phyloP scores from a whole-genome alignment of 2,329 filamentous ascomycete species.

The Aspergillus fumigatiaffinis region DNA sequence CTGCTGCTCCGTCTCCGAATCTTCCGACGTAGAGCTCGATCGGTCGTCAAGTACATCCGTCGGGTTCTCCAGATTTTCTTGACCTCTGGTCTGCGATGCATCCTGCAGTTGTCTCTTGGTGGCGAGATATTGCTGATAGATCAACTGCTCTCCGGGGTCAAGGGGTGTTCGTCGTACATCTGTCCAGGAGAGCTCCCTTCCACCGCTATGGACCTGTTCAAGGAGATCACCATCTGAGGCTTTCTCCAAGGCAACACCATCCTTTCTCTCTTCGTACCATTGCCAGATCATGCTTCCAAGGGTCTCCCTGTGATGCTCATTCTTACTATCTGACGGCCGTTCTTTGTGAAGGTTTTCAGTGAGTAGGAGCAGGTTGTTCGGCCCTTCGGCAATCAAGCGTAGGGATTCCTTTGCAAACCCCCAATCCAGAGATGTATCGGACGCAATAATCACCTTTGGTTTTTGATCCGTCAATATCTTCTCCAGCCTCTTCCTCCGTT shows the following conservation, averaged over 20 bases:
- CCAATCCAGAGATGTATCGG: conserved; percentile 88
- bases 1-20: conserved; percentile 84
- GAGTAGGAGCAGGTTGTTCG: conserved; percentile 78
- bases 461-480: conserved; percentile 56
- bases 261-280: conserved; percentile 67
- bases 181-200: conserved; percentile 57
- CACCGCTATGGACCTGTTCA: conserved; percentile 64
- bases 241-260: conserved; percentile 60
- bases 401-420: conserved; percentile 84
- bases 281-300: conserved; percentile 75
- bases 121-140: conserved; percentile 90
- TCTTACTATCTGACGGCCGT: conserved; percentile 18
- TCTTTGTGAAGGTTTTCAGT: conserved; percentile 61
- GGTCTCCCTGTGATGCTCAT: conserved; percentile 46
- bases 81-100: conserved; percentile 67
- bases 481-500: conserved; percentile 75
- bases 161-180: conserved; percentile 63
- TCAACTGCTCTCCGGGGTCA: conserved; percentile 68
- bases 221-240: conserved; percentile 54
- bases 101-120: conserved; percentile 84
- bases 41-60: conserved; percentile 70
- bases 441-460: conserved; percentile 78
- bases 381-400: conserved; percentile 67
- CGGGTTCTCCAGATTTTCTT: conserved; percentile 67
- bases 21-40: conserved; percentile 82